Conservation (phyloP, 768 basidiomycete species). For the Myochromella boudieri region DNA sequence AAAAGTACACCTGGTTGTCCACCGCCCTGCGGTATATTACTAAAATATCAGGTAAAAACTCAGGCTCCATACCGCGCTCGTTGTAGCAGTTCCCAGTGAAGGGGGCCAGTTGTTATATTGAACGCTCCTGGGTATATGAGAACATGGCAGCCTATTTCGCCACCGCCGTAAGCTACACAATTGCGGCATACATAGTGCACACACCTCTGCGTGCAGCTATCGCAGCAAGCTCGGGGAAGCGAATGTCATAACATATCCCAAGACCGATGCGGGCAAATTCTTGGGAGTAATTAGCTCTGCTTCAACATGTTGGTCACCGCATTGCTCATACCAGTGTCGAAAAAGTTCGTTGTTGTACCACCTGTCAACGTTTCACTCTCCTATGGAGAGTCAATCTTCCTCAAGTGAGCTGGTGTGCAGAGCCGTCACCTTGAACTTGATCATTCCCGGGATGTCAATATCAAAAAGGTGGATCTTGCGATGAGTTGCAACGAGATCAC, state of each 20-base stretch:
- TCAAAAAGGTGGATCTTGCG: conserved; percentile 97
- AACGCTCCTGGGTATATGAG: conserved; percentile 95
- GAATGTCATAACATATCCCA: conserved; percentile 95
- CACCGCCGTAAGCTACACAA: not conserved
- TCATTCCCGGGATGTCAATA: conserved; percentile 93
- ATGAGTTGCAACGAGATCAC: conserved; percentile 83
- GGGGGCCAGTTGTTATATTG: conserved; percentile 91
- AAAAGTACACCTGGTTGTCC: conserved; percentile 95
- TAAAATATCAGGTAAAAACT: not conserved
- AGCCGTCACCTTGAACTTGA: conserved; percentile 88
- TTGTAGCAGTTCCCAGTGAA: conserved; percentile 95
- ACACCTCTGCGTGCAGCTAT: conserved; percentile 83
- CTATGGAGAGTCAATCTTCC: no score
- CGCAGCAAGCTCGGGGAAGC: conserved; percentile 93
- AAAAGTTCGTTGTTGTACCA: conserved; percentile 70
- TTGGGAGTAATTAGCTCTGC: conserved; percentile 26
- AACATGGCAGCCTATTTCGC: conserved; percentile 71
- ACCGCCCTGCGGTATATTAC: conserved; percentile 64
- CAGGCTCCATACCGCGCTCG: conserved; percentile 62
- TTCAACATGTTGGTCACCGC: not conserved
- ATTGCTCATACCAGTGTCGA: conserved; percentile 73
- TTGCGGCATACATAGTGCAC: conserved; percentile 6
- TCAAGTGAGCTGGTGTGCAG: no score
- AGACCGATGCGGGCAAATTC: conserved; percentile 97
- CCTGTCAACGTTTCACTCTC: conserved; percentile 87